These are phyloP conservation scores for Alternaria sp. DNA, from an alignment of 2,329 filamentous ascomycete genomes.

Conservation along the genomic window DNA sequence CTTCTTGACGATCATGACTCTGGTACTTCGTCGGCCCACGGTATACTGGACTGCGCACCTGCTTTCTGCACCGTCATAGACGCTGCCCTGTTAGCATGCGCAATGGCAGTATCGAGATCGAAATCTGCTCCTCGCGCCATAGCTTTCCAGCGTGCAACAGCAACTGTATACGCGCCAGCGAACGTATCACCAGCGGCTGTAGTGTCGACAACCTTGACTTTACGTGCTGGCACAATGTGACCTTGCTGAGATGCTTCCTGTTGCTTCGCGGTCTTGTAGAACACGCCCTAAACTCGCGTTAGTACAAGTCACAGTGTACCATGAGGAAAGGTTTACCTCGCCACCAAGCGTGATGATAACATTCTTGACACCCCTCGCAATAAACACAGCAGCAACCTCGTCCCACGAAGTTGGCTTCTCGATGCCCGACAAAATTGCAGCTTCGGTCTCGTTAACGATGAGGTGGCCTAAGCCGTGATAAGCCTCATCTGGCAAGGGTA, in stretches of 20 bases:
- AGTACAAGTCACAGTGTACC: slow-evolving; percentile 16
- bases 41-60: slow-evolving; percentile 73
- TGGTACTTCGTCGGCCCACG: slow-evolving; percentile 67
- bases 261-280: slow-evolving; percentile 56
- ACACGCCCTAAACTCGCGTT: slow-evolving; percentile 48
- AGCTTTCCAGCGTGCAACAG: slow-evolving; percentile 64
- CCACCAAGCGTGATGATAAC: slow-evolving; percentile 86
- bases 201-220: slow-evolving; percentile 86
- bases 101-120: slow-evolving; percentile 66
- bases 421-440: slow-evolving; percentile 73
- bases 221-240: slow-evolving; percentile 67
- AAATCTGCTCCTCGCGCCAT: slow-evolving; percentile 54
- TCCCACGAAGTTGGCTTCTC: slow-evolving; percentile 45
- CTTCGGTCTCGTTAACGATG: slow-evolving; percentile 91
- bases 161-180: slow-evolving; percentile 84
- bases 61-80: slow-evolving; percentile 71
- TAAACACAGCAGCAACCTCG: slow-evolving; percentile 61
- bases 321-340: slow-evolving; percentile 61
- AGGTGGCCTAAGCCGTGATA: slow-evolving; percentile 78
- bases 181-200: slow-evolving; percentile 96
- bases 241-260: slow-evolving; percentile 56
- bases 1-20: slow-evolving; percentile 16
- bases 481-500: slow-evolving; percentile 70
- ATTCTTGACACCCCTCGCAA: slow-evolving; percentile 74
- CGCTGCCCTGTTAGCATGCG: slow-evolving; percentile 69